Evolutionary conservation across 257 asterid genomes (phyloP).

Genomic region (Gentiana straminea): DNA sequence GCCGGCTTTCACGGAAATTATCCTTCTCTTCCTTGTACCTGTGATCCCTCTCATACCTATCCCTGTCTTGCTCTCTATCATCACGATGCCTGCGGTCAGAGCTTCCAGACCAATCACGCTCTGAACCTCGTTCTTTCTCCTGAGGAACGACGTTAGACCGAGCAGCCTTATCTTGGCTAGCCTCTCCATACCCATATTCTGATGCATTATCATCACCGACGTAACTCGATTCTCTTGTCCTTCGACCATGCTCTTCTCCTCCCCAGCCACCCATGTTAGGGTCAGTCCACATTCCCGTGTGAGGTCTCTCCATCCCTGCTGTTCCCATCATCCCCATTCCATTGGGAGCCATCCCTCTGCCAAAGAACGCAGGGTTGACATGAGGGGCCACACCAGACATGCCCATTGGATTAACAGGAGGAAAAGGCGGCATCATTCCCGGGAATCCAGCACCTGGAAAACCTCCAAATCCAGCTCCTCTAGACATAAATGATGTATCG

Average conservation of each 20-base stretch:
- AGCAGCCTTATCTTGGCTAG: conserved; percentile 34
- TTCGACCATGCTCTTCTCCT: conserved; percentile 41
- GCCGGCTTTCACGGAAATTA: conserved; percentile 21
- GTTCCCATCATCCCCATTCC: conserved; percentile 47
- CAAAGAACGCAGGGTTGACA: conserved; percentile 53
- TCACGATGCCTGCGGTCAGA: conserved; percentile 42
- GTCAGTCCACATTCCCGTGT: conserved; percentile 42
- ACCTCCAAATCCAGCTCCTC: conserved; percentile 48
- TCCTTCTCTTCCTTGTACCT: conserved; percentile 36
- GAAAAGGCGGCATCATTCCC: conserved; percentile 41
- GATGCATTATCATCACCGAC: conserved; percentile 46
- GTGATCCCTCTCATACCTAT: conserved; percentile 33
- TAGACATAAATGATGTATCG: conserved; percentile 45
- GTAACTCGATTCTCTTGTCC: conserved; percentile 48
- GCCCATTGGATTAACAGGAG: conserved; percentile 35
- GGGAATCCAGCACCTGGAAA: conserved; percentile 45
- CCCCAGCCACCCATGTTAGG: conserved; percentile 39
- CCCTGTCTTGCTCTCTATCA: conserved; percentile 32
- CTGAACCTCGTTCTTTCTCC: conserved; percentile 38
- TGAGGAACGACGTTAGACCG: conserved; percentile 31
- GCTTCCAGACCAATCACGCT: conserved; percentile 38
- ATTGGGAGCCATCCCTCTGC: conserved; percentile 40
- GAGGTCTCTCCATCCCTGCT: conserved; percentile 39
- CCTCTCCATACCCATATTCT: conserved; percentile 42
- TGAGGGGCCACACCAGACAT: conserved; percentile 52